phyloP scores from a whole-genome alignment of 2,329 filamentous ascomycete species.

The Sclerotinia borealis region DNA sequence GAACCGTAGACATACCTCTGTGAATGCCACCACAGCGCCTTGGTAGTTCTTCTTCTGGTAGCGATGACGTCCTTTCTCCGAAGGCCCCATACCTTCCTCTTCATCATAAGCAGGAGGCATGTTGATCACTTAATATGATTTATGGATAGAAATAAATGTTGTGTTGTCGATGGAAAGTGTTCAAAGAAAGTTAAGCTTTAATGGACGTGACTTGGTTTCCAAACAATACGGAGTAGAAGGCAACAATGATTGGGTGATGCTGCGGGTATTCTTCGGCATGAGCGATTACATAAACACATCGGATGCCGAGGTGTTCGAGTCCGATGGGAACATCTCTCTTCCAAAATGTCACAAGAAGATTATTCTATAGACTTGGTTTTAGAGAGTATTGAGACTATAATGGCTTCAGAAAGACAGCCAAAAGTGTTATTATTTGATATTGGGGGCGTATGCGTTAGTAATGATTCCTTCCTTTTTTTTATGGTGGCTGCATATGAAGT shows the following conservation, averaged over 20 bases:
- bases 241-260: neutral
- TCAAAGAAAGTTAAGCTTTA: neutral
- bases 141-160: neutral
- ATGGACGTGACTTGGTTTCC: neutral
- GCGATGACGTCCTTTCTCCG: slow-evolving; percentile 26
- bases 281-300: neutral
- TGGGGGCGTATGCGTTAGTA: slow-evolving; percentile 88
- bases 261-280: neutral
- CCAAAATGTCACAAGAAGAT: slow-evolving; percentile 29
- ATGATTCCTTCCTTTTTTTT: neutral
- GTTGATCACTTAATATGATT: neutral
- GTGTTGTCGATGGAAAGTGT: neutral
- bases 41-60: slow-evolving; percentile 29
- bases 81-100: slow-evolving; percentile 25
- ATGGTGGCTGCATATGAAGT: neutral
- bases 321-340: neutral
- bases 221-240: too few species aligned
- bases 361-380: slow-evolving; percentile 29
- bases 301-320: slow-evolving; percentile 5
- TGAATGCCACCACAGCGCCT: slow-evolving; percentile 27
- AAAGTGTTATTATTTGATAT: slow-evolving; percentile 77
- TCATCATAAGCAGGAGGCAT: slow-evolving; percentile 10
- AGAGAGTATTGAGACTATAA: slow-evolving; percentile 31
- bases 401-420: slow-evolving; percentile 45
- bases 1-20: slow-evolving; percentile 18